Evolutionary conservation across 2,329 filamentous ascomycete species (phyloP).

Genomic region (Plectosphaerella plurivora): DNA sequence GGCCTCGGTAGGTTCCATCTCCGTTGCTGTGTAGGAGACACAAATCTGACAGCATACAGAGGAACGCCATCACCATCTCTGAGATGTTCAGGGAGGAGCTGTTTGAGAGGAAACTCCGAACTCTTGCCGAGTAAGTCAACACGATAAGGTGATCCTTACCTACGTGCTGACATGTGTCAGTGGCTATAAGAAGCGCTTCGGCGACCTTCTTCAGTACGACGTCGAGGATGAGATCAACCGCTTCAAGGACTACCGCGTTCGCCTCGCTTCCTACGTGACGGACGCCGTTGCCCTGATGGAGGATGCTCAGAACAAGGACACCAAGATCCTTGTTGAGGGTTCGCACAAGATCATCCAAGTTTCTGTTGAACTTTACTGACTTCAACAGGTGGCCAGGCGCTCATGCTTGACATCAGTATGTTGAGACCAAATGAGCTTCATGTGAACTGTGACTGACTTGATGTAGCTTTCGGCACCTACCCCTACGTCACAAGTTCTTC

Average conservation of each 20-base stretch:
- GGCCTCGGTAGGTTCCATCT: constrained; percentile 23
- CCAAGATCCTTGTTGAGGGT: constrained; percentile 64
- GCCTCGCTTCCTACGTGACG: constrained; percentile 43
- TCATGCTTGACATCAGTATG: constrained; percentile 53
- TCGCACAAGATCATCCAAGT: not conserved
- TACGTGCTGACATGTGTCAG: not conserved
- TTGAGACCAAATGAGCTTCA: not conserved
- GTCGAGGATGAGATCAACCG: constrained; percentile 61
- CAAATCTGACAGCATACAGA: not conserved
- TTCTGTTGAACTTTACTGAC: not conserved
- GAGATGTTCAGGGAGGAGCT: constrained; percentile 63
- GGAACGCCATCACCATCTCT: constrained; percentile 61
- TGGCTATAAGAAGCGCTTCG: constrained; percentile 66
- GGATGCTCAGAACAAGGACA: constrained; percentile 52
- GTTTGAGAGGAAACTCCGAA: constrained; percentile 63
- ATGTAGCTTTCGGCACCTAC: constrained; percentile 46
- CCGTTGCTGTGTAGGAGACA: constrained; percentile 21
- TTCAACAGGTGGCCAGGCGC: constrained; percentile 37
- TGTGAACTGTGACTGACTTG: not conserved
- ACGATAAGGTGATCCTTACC: not conserved
- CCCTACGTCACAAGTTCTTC: constrained; percentile 27
- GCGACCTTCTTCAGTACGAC: constrained; percentile 60
- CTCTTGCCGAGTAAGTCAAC: constrained; percentile 37
- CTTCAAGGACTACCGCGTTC: constrained; percentile 5
- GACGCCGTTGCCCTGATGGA: constrained; percentile 64